Evolutionary conservation across 768 basidiomycete species (phyloP), one percentile per base, ranked within the genome.

Genomic region (Kwoniella sp.): DNA sequence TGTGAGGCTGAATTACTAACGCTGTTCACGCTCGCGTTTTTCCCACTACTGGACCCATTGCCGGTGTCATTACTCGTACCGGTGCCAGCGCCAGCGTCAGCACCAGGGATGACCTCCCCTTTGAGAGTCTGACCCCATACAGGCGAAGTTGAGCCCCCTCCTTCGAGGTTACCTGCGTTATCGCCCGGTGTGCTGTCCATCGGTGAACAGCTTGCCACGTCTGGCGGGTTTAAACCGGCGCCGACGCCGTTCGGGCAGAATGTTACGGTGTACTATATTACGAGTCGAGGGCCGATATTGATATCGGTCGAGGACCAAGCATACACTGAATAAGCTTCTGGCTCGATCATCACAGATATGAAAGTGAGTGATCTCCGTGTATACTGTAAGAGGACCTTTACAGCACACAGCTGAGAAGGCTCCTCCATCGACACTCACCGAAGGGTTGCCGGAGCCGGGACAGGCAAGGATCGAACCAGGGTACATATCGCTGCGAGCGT

Each of bases 161-260:
- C 26, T 17, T 58, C 15, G 23, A 37, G 23, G 23, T 58, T 58
- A 20, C 25, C 58, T 17, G 23, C 30, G 38, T 58, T 58, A 28
- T 58, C 45, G 23, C 58, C 58, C 5, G 41, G 26, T 2, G 41
- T 48, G 8, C n/a, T 17, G 37, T 58, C 58, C 75, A 79, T 38
- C 45, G 31, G 31, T 8, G 55, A 23, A 12, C 45, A 34, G n/a
- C 20, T 22, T 9, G 41, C 2, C 11, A 30, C 51, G 12, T 34
- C 30, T 4, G 62, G 63, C 13, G 69, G 65, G 37, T 59, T 26
- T 29, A 67, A 50, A 15, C 58, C 69, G 20, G 62, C 37, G n/a
- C 69, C 69, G 2, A 52, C 29, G 17, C 69, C 69, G 25, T 63
- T 66, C 9, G 69, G 69, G 31, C 69, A 71, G 50, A 71, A 57